Percentiles rank a stretch among this genome's conserved stretches.
Conservation (phyloP, 371 early-diverging fungal genomes). For the Blastocladiella emersonii region DNA sequence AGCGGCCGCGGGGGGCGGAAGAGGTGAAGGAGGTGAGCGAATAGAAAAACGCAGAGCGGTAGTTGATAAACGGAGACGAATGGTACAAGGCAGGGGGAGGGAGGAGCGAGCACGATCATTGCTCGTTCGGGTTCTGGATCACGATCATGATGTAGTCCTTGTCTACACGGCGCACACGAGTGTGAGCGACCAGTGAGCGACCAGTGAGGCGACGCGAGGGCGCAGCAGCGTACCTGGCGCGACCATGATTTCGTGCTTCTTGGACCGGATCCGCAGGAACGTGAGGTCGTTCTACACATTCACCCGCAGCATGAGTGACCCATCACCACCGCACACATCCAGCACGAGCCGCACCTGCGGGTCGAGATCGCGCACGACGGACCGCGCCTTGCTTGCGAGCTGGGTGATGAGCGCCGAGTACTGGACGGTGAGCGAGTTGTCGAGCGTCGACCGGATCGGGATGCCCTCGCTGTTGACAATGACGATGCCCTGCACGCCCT, state of each 20-base stretch:
- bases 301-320: background rate
- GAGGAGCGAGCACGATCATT: background rate
- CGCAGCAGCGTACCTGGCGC: slow-evolving; percentile 63
- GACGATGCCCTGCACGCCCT: slow-evolving; percentile 65
- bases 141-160: slow-evolving; percentile 80
- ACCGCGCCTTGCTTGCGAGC: slow-evolving; percentile 47
- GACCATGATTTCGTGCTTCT: slow-evolving; percentile 89
- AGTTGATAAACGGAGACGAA: too few relatives aligned
- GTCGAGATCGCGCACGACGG: slow-evolving; percentile 55
- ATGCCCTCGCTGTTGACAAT: slow-evolving; percentile 63
- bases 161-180: slow-evolving; percentile 38
- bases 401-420: slow-evolving; percentile 66
- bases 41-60: too few relatives aligned
- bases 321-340: background rate
- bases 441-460: slow-evolving; percentile 76
- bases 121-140: slow-evolving; percentile 57
- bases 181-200: background rate
- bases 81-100: too few relatives aligned
- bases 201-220: background rate
- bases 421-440: slow-evolving; percentile 57
- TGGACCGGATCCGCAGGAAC: slow-evolving; percentile 80
- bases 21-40: too few relatives aligned
- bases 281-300: slow-evolving; percentile 62
- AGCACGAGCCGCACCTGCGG: slow-evolving; percentile 32
- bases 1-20: too few relatives aligned